Conservation (phyloP, 1,284 basidiomycete species). For the Apiotrichum mycotoxinovorans region DNA sequence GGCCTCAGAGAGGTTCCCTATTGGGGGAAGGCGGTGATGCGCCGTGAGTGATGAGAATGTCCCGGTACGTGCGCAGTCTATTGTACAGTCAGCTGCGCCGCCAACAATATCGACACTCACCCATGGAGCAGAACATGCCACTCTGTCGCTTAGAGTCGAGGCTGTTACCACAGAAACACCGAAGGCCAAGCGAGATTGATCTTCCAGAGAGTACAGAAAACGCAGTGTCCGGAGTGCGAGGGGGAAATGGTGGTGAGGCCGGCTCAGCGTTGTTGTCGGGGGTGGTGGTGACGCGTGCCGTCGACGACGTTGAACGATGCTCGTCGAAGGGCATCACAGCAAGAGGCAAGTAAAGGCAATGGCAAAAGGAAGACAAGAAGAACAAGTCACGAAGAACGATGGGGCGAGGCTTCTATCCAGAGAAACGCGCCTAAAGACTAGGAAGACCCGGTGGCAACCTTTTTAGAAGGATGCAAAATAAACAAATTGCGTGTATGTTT, state of each 20-base stretch:
- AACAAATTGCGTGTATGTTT: no score
- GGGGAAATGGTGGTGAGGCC: constrained; percentile 3
- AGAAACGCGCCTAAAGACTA: no score
- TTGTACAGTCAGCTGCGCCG: neutral
- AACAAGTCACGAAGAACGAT: neutral
- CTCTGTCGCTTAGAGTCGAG: constrained; percentile 24
- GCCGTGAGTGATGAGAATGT: constrained; percentile 45
- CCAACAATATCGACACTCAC: constrained; percentile 26
- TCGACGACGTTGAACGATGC: neutral
- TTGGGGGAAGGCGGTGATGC: constrained; percentile 28
- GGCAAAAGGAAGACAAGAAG: neutral
- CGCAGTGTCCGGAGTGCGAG: neutral
- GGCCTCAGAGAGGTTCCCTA: constrained; percentile 14
- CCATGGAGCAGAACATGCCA: constrained; percentile 45
- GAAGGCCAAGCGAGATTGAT: neutral
- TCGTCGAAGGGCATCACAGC: neutral
- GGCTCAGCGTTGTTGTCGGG: neutral
- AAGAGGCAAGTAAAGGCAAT: neutral
- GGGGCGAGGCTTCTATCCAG: no score
- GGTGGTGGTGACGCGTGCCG: neutral
- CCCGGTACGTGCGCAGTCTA: constrained; percentile 47
- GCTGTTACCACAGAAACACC: constrained; percentile 40
- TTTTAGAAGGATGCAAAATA: no score
- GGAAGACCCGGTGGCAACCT: no score
- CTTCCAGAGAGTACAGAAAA: constrained; percentile 1